Evolutionary conservation across 441 rosid species (phyloP).

Genomic region (Iberis amara): DNA sequence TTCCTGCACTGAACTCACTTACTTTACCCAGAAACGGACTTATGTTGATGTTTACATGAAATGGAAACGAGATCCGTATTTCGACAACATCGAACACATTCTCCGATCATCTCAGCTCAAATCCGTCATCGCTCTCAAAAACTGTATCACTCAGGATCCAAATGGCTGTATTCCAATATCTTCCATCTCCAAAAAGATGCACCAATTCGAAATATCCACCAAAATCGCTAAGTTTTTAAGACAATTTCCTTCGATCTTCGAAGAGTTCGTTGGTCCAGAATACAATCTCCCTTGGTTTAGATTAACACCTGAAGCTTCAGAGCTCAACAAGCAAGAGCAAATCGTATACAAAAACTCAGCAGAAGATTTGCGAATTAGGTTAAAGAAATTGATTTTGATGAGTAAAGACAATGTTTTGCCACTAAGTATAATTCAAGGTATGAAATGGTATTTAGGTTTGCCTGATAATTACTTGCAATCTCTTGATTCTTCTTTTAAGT

Average conservation of each 20-base stretch:
- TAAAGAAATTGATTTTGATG: conserved; percentile 64
- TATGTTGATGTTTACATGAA: conserved; percentile 82
- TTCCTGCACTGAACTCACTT: conserved; percentile 5
- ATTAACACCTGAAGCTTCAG: conserved; percentile 62
- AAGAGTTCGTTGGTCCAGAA: conserved; percentile 68
- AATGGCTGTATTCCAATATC: conserved; percentile 61
- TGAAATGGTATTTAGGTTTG: conserved; percentile 79
- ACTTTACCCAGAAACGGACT: conserved; percentile 33
- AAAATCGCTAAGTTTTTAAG: conserved; percentile 65
- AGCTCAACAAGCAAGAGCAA: conserved; percentile 52
- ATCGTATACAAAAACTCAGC: conserved; percentile 37
- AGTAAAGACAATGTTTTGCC: conserved; percentile 63
- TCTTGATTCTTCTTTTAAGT: conserved; percentile 42
- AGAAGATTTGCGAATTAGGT: conserved; percentile 47
- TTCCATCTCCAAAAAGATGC: conserved; percentile 56
- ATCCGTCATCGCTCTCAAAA: conserved; percentile 55
- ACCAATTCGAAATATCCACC: conserved; percentile 54
- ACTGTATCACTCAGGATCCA: conserved; percentile 44
- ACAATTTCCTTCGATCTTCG: conserved; percentile 61
- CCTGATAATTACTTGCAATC: conserved; percentile 48
- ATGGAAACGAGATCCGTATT: conserved; percentile 69
- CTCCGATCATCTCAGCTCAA: conserved; percentile 60
- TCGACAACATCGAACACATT: conserved; percentile 57
- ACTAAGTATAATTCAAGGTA: conserved; percentile 59
- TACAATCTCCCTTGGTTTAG: conserved; percentile 82